These are phyloP conservation scores for Colletotrichum sp. DNA, from an alignment of 2,329 filamentous ascomycete species.

Conservation along the genomic window DNA sequence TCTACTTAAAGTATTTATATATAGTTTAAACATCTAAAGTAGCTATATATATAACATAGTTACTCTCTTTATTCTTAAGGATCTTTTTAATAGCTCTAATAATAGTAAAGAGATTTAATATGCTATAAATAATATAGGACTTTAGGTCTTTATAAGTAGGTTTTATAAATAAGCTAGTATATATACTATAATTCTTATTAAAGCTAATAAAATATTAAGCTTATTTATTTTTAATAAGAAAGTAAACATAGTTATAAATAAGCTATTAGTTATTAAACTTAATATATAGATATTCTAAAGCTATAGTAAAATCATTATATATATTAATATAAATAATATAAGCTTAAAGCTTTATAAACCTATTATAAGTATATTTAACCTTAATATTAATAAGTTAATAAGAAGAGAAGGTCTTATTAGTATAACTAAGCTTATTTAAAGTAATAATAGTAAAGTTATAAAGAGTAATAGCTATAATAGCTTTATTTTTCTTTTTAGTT, in stretches of 20 bases:
- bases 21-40: neutral
- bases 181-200: neutral
- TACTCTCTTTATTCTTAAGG: neutral
- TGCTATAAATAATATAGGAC: neutral
- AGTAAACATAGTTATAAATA: neutral
- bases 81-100: neutral
- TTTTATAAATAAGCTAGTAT: neutral
- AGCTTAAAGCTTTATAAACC: no score
- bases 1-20: neutral
- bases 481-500: no score
- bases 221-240: neutral
- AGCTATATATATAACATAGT: neutral
- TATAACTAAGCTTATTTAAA: no score
- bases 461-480: no score
- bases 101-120: neutral
- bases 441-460: no score
- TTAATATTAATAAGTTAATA: no score
- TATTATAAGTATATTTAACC: no score
- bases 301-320: no score
- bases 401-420: no score
- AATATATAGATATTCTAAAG: no score
- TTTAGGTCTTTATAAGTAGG: neutral
- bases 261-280: neutral
- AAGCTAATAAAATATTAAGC: neutral
- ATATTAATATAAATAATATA: no score